phyloP scores from a whole-genome alignment of 192 early-diverging fungal species.

The Gamsiella multidivaricata region DNA sequence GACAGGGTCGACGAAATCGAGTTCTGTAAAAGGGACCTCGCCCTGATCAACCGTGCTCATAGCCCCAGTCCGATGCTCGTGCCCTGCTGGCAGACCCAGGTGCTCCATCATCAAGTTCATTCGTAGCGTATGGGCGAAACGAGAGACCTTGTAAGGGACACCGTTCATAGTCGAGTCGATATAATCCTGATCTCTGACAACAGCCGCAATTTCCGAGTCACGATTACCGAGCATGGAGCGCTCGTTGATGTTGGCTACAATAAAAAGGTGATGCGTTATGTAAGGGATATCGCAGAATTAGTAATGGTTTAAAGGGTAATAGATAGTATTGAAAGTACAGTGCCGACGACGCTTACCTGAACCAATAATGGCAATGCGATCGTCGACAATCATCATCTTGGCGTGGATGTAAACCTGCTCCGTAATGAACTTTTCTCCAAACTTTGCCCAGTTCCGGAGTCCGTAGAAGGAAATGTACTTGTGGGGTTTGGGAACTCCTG shows the following conservation, averaged over 20 bases:
- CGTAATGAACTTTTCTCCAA: constrained; percentile 68
- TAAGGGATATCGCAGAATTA: too few species aligned
- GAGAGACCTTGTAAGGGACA: constrained; percentile 71
- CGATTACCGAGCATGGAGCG: constrained; percentile 83
- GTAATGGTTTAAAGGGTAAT: background rate
- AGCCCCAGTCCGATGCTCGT: constrained; percentile 3
- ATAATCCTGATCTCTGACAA: constrained; percentile 70
- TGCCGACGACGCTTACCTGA: constrained; percentile 59
- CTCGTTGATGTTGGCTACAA: constrained; percentile 91
- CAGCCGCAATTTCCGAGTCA: constrained; percentile 85
- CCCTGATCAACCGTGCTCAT: background rate
- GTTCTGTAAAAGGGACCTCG: constrained; percentile 22
- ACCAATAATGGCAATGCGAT: constrained; percentile 82
- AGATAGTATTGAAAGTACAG: background rate
- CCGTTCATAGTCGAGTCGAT: constrained; percentile 77
- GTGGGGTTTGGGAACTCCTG: constrained; percentile 60
- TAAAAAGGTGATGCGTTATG: too few species aligned
- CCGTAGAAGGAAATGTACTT: constrained; percentile 75
- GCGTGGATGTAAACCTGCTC: constrained; percentile 92
- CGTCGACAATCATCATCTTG: constrained; percentile 91
- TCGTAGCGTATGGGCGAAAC: constrained; percentile 78
- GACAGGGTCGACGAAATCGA: constrained; percentile 72
- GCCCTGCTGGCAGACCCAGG: constrained; percentile 64
- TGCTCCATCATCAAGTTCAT: constrained; percentile 83
- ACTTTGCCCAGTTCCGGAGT: constrained; percentile 56